Conservation (phyloP, 805 yeast genomes). For the Scheffersomyces stipitis region DNA sequence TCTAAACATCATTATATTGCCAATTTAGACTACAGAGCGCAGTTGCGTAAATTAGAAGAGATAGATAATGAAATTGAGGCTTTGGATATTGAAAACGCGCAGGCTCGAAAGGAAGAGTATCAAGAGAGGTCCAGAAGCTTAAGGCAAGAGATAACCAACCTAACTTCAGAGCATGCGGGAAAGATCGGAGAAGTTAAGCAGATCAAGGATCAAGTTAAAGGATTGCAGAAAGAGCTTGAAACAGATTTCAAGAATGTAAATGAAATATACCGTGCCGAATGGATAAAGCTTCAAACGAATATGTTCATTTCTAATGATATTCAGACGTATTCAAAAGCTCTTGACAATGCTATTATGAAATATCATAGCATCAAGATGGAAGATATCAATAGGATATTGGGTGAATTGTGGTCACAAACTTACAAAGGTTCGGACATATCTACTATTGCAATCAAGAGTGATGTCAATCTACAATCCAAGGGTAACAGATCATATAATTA, state of each 20-base stretch:
- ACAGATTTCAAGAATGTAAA: slow-evolving; percentile 74
- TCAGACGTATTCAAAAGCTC: slow-evolving; percentile 74
- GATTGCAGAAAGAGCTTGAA: slow-evolving; percentile 56
- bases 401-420: slow-evolving; percentile 91
- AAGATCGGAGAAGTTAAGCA: slow-evolving; percentile 86
- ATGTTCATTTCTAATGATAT: slow-evolving; percentile 78
- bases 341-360: slow-evolving; percentile 91
- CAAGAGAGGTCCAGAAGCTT: slow-evolving; percentile 56
- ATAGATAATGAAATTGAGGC: slow-evolving; percentile 40
- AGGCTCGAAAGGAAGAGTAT: slow-evolving; percentile 57
- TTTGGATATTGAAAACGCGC: slow-evolving; percentile 59
- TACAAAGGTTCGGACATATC: slow-evolving; percentile 96
- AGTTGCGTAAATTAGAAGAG: slow-evolving; percentile 37
- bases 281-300: slow-evolving; percentile 75
- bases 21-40: slow-evolving; percentile 57
- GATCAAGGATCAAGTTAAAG: slow-evolving; percentile 65
- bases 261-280: slow-evolving; percentile 60
- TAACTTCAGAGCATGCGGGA: slow-evolving; percentile 68
- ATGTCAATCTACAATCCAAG: slow-evolving; percentile 52
- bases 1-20: slow-evolving; percentile 64
- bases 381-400: slow-evolving; percentile 83
- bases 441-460: slow-evolving; percentile 81
- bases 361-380: slow-evolving; percentile 90
- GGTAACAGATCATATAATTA: slow-evolving; percentile 79
- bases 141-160: slow-evolving; percentile 47